Percentiles rank a stretch among this genome's conserved stretches.
Evolutionary conservation across 202 grass and related monocot species (phyloP).

Genomic region (Setaria viridis): DNA sequence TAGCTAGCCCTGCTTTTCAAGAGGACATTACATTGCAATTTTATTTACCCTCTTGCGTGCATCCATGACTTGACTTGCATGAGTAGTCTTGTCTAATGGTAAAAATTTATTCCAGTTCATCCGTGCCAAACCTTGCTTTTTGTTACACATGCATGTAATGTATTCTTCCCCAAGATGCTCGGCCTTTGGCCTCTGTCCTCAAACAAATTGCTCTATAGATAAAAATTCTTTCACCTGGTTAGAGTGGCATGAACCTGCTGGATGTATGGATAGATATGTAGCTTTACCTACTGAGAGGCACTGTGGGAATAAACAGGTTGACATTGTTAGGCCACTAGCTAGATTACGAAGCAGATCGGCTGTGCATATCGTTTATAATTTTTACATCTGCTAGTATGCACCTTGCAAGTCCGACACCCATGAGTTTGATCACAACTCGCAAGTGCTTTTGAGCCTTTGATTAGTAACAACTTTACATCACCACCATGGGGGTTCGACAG

Average conservation of each 20-base stretch:
- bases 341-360: conserved; percentile 34
- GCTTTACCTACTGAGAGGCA: conserved; percentile 41
- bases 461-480: conserved; percentile 44
- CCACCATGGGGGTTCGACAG: conserved; percentile 26
- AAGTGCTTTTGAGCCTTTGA: conserved; percentile 29
- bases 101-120: conserved; percentile 55
- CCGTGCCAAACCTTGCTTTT: conserved; percentile 49
- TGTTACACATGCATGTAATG: conserved; percentile 17
- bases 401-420: conserved; percentile 45
- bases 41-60: conserved; percentile 41
- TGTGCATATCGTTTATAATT: background rate
- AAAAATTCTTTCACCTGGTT: conserved; percentile 40
- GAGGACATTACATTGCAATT: conserved; percentile 37
- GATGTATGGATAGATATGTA: conserved; percentile 26
- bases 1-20: conserved; percentile 40
- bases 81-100: conserved; percentile 49
- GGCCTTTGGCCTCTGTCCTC: conserved; percentile 39
- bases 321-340: conserved; percentile 43
- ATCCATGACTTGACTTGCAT: conserved; percentile 60
- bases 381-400: conserved; percentile 28
- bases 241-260: conserved; percentile 43
- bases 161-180: conserved; percentile 48
- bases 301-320: conserved; percentile 45
- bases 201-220: conserved; percentile 22
- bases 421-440: conserved; percentile 28